These are phyloP conservation scores for Balamuthia mandrillaris DNA, from an alignment of 208 protist species.

Conservation along the genomic window DNA sequence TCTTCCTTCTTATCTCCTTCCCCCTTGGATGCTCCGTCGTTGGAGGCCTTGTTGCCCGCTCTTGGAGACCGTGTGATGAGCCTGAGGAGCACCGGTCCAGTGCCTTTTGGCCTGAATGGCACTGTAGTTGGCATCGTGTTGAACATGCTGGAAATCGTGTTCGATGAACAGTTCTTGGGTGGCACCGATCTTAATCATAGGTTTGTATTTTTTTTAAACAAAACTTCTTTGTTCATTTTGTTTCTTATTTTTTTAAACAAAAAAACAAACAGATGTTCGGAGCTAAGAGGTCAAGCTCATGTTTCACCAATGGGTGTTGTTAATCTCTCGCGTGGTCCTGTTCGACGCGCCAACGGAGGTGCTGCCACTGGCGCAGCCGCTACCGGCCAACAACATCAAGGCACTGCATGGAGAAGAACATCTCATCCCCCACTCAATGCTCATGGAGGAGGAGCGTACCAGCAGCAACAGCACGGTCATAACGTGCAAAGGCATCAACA, in stretches of 20 bases:
- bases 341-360: too few species aligned
- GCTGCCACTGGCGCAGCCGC: too few species aligned
- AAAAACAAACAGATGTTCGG: background rate
- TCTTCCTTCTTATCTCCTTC: too few species aligned
- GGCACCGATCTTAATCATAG: background rate
- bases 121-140: background rate
- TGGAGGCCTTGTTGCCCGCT: too few species aligned
- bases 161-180: constrained; percentile 31
- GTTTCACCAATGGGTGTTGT: background rate
- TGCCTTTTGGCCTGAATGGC: constrained; percentile 6
- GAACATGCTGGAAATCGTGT: constrained; percentile 18
- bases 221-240: background rate
- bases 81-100: background rate
- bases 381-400: too few species aligned
- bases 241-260: background rate
- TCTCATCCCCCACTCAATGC: too few species aligned
- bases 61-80: background rate
- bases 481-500: too few species aligned
- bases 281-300: constrained; percentile 3
- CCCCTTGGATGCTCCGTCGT: too few species aligned
- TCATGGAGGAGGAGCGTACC: too few species aligned
- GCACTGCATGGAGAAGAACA: too few species aligned
- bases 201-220: too few species aligned
- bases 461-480: too few species aligned
- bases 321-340: background rate